These are phyloP conservation scores for Wickerhamomyces ciferrii DNA, from an alignment of 805 yeast species.

Conservation along the genomic window DNA sequence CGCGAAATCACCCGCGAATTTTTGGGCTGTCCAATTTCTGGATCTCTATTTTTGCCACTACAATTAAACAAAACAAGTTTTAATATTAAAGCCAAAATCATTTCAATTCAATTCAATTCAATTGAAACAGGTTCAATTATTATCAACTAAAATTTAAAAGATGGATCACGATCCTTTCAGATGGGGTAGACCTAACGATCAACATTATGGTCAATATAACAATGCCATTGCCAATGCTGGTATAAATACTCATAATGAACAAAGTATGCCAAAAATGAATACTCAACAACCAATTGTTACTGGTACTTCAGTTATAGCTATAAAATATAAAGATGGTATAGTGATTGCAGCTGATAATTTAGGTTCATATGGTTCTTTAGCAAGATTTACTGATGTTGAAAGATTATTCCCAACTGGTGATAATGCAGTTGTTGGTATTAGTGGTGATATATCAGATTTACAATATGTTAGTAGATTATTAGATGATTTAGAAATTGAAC, in stretches of 20 bases:
- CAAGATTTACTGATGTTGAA: constrained; percentile 80
- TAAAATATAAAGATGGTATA: constrained; percentile 87
- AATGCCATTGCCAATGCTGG: constrained; percentile 63
- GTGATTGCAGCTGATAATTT: constrained; percentile 93
- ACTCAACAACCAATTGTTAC: constrained; percentile 95
- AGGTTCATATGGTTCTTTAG: constrained; percentile 89
- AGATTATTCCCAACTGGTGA: constrained; percentile 81
- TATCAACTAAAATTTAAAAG: constrained; percentile 1
- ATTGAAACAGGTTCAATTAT: neutral
- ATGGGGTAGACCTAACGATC: constrained; percentile 94
- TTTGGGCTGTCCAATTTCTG: too few relatives aligned
- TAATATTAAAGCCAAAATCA: too few relatives aligned
- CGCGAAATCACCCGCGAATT: too few relatives aligned
- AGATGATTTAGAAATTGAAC: constrained; percentile 75
- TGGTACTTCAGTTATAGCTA: constrained; percentile 91
- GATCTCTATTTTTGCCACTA: neutral
- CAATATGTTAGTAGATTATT: constrained; percentile 74
- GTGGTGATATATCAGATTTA: constrained; percentile 93
- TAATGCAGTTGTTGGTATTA: constrained; percentile 84
- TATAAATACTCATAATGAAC: constrained; percentile 9
- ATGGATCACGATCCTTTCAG: constrained; percentile 95
- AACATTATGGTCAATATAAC: constrained; percentile 78
- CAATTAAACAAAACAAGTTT: too few relatives aligned
- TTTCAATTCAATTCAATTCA: neutral
- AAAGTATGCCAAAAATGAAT: constrained; percentile 68